Evolutionary conservation across 495 filamentous ascomycete species (phyloP), one percentile per base, ranked within the genome.

Genomic region (Aspergillus avenaceus): DNA sequence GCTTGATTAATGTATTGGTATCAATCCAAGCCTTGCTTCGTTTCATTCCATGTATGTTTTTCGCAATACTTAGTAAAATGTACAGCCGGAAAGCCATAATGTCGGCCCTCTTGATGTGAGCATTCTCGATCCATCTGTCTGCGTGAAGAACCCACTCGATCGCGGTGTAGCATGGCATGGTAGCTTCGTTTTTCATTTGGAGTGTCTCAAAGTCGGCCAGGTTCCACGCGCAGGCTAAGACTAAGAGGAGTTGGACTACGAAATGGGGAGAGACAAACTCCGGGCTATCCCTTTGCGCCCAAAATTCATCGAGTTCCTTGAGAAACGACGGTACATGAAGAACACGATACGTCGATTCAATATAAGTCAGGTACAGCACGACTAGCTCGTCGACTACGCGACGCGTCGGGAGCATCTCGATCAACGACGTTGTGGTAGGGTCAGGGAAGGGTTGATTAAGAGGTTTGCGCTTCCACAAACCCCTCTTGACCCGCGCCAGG

Each of bases 121-220:
- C 74, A 19, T 70, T 73, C 14, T 77, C 70, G 1, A 85, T 66
- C 83, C 83, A 88, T 40, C 76, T 75, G 37, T 81, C 79, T 1
- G 80, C 80, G 48, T 85, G 79, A 27, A 80, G 72, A 3, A 85
- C 72, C 85, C 85, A 88, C 52, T 78, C 70, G 16, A 77, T 61
- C 0, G 80, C 81, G 4, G 70, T 76, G 8, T 64, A 66, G 22
- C 82, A 77, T 21, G 76, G 62, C 22, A 74, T 61, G 31, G 64
- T 67, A 0, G 44, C 52, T 5, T 76, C 71, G 19, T 82, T 81
- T 44, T 85, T 79, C 19, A 75, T 74, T 31, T 69, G 65, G 2
- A 73, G 54, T 27, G 52, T 60, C 23, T 50, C 41, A 9, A 57
- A 41, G 47, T 73, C 67, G 6, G 67, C 62, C 24, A 72, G 52